Conservation (phyloP, 192 early-diverging fungal genomes). For the Gigaspora rosea region DNA sequence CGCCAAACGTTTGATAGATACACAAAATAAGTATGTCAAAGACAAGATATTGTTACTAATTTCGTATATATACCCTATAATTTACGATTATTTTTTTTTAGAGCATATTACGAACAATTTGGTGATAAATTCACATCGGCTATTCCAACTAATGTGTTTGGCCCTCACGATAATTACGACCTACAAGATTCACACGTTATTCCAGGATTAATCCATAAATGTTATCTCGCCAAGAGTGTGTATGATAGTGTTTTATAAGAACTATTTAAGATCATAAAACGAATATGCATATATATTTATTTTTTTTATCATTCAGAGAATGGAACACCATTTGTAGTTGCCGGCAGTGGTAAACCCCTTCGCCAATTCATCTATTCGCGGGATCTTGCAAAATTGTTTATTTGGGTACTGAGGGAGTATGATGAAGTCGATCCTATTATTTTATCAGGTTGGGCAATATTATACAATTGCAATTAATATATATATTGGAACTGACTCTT, state of each 20-base stretch:
- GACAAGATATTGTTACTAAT: conserved; percentile 9
- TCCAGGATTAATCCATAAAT: conserved; percentile 80
- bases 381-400: conserved; percentile 77
- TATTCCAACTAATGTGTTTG: conserved; percentile 83
- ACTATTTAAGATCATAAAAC: background rate
- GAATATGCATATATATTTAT: background rate
- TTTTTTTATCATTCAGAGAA: conserved; percentile 49
- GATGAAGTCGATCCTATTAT: conserved; percentile 78
- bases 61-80: background rate
- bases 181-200: conserved; percentile 81
- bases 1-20: conserved; percentile 83
- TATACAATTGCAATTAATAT: background rate
- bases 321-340: conserved; percentile 71
- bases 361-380: conserved; percentile 84
- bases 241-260: conserved; percentile 25
- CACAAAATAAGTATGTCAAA: conserved; percentile 67
- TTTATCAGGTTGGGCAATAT: conserved; percentile 56
- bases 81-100: conserved; percentile 16
- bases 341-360: conserved; percentile 74
- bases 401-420: conserved; percentile 83
- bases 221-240: conserved; percentile 76
- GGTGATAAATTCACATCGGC: conserved; percentile 79
- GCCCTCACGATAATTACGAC: conserved; percentile 78
- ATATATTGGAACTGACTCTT: background rate
- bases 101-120: conserved; percentile 77